Evolutionary conservation across 1,139 yeast species (phyloP).

Genomic region (Yamadazyma taylorii): DNA sequence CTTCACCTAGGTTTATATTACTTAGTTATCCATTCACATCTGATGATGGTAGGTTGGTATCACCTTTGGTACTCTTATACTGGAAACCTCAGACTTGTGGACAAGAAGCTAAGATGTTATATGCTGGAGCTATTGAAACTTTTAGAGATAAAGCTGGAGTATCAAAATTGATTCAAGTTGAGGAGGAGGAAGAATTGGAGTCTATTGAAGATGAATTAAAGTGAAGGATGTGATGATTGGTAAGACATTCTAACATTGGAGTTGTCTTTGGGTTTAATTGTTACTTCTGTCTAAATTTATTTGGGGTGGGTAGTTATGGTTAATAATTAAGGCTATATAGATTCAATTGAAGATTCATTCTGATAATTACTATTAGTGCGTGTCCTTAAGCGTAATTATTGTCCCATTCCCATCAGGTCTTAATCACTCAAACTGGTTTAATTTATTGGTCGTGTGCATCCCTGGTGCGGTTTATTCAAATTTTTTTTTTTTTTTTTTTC

Average conservation of each 20-base stretch:
- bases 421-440: too few species aligned
- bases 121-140: constrained; percentile 85
- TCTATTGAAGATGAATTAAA: constrained; percentile 33
- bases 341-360: too few species aligned
- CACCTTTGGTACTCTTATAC: constrained; percentile 76
- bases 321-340: too few species aligned
- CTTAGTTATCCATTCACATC: constrained; percentile 74
- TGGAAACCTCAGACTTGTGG: constrained; percentile 86
- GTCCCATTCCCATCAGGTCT: too few species aligned
- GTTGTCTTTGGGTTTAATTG: neutral
- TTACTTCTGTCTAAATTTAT: too few species aligned
- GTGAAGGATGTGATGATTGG: constrained; percentile 1
- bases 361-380: too few species aligned
- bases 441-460: too few species aligned
- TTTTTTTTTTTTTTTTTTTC: neutral
- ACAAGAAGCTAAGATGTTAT: constrained; percentile 77
- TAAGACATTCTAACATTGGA: neutral
- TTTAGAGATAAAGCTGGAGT: constrained; percentile 79
- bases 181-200: constrained; percentile 64
- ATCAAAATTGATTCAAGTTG: constrained; percentile 56
- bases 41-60: constrained; percentile 68
- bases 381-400: too few species aligned
- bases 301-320: too few species aligned
- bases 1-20: constrained; percentile 71
- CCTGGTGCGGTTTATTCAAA: neutral